Evolutionary conservation across 1,284 basidiomycete genomes (phyloP), one percentile per base, ranked within the genome.

Genomic region (Sphaerobolus stellatus): DNA sequence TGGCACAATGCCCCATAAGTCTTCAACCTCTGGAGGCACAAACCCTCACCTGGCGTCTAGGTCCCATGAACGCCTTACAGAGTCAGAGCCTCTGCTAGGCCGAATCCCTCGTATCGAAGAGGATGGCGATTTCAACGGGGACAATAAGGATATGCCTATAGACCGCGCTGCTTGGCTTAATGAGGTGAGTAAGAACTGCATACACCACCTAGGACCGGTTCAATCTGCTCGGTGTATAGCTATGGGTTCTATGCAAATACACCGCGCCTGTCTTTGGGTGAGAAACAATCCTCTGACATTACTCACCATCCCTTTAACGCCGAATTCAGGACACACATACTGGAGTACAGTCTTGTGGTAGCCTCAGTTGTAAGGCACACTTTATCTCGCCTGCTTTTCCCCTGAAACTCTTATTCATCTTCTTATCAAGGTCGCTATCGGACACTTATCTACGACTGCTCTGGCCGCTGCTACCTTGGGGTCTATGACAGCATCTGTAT

Each of bases 391-490:
- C 45, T 16, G 5, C 14, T 48, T 14, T 27, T 29, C 9, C 24
- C 13, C 13, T 28, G 6, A n/a, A n/a, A n/a, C n/a, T n/a, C n/a
- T n/a, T 27, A 6, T 4, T 27, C 4, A 16, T 27, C 18, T 14
- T 4, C 14, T 4, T 13, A 8, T 29, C 4, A 27, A 48, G 45
- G 64, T 78, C 33, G 71, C 71, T 9, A 73, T 77, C 52, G 76
- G 76, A 8, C 76, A 78, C 64, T 64, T 77, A 9, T 64, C 62
- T 1, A 61, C 64, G 6, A 71, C 73, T 3, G 74, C 75, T 0
- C 67, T 78, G 1, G 76, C 76, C 2, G 75, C 75, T 2, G 69
- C 71, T 7, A 72, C 74, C 56, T 61, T 74, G 4, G 71, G 70
- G 11, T 70, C 69, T 4, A 75, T 75, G 74, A 75, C 73, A 0